phyloP scores from a whole-genome alignment of 257 asterid genomes.

The Henckelia pumila region DNA sequence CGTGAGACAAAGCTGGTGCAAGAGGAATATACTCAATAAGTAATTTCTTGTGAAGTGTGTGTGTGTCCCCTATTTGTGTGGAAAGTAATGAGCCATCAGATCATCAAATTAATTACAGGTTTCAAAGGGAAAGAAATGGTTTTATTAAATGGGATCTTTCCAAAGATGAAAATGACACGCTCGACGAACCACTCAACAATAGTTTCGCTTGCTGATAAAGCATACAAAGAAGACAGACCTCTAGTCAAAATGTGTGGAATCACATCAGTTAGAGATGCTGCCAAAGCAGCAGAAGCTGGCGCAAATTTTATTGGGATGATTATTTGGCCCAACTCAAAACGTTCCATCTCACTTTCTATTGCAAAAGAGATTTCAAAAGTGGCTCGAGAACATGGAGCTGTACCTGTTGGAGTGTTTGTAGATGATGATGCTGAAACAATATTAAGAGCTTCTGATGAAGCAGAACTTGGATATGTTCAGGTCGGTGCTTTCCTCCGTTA shows the following conservation, averaged over 20 bases:
- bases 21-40: background rate
- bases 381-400: constrained; percentile 68
- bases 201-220: constrained; percentile 30
- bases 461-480: constrained; percentile 89
- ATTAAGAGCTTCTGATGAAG: constrained; percentile 57
- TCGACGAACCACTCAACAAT: constrained; percentile 30
- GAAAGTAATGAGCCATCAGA: background rate
- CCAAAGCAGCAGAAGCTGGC: constrained; percentile 92
- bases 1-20: background rate
- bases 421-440: constrained; percentile 83
- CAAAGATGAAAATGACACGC: constrained; percentile 33
- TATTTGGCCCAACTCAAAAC: constrained; percentile 88
- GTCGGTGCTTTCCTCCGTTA: constrained; percentile 32
- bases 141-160: constrained; percentile 26
- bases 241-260: constrained; percentile 93
- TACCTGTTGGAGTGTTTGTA: constrained; percentile 92
- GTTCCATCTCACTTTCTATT: constrained; percentile 64
- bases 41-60: background rate
- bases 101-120: constrained; percentile 35
- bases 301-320: constrained; percentile 91
- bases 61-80: background rate
- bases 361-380: constrained; percentile 88
- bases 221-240: constrained; percentile 39
- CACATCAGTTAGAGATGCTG: constrained; percentile 84
- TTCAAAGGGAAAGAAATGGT: constrained; percentile 27